phyloP scores from a whole-genome alignment of 768 basidiomycete species.

The Boletus patriciae region DNA sequence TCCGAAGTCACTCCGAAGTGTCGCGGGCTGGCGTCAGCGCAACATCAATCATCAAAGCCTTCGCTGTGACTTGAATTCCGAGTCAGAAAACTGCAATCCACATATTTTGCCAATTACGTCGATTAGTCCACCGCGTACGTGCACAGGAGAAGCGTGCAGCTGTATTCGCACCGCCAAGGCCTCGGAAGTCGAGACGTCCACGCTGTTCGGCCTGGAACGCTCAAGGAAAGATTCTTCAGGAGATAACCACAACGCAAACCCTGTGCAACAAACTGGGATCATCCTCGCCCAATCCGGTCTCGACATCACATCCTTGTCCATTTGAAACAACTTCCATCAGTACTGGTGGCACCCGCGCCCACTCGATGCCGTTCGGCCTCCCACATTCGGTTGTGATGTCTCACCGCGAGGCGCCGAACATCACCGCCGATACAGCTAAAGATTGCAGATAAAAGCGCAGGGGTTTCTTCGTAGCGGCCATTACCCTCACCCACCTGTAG shows the following conservation, averaged over 20 bases:
- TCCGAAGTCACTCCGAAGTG: too few species aligned
- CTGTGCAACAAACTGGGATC: too few species aligned
- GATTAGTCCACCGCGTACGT: neutral
- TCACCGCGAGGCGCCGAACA: neutral
- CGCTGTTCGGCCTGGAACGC: neutral
- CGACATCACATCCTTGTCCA: neutral
- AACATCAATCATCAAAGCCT: too few species aligned
- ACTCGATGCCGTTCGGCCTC: neutral
- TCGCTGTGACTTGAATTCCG: too few species aligned
- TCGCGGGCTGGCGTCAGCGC: too few species aligned
- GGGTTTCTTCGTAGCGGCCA: slow-evolving; percentile 4
- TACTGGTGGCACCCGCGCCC: neutral
- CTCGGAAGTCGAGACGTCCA: neutral
- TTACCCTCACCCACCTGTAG: neutral
- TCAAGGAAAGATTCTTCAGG: slow-evolving; percentile 6
- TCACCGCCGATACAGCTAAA: slow-evolving; percentile 4
- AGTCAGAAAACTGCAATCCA: too few species aligned
- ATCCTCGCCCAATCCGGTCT: neutral
- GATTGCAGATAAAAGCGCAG: slow-evolving; percentile 14
- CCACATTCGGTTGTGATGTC: slow-evolving; percentile 7
- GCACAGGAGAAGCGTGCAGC: neutral
- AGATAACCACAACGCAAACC: slow-evolving; percentile 5
- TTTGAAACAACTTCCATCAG: neutral
- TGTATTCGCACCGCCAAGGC: neutral
- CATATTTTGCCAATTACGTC: neutral